Base-by-base conservation (phyloP, 331 rosid species). In the Prunus yedoensis region DNA sequence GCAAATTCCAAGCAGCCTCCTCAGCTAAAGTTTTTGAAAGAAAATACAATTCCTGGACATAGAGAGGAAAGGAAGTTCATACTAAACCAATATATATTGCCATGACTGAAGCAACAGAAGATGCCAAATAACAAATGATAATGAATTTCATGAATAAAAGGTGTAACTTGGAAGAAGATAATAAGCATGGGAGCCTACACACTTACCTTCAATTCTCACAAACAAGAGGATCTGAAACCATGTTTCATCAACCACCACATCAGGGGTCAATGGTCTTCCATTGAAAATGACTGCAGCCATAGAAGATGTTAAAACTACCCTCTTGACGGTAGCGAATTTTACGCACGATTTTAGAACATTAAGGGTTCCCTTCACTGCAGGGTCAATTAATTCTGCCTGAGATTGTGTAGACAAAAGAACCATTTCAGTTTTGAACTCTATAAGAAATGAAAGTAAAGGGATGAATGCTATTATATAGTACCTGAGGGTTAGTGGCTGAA, bases 291-390 rank as follows among this genome's bases (percentile, higher is more conserved):
- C 81, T 21, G 93, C 15, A 27, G 85, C 83, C 14, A 78, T 5
- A 60, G 91, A 89, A 30, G 94, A 89, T 0, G 90, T 87, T 25
- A 89, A 25, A 32, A 89, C 68, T 59, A 89, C 85, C 53, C 85
- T 73, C 63, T 82, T 85, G 61, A 89, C 49, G 5, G 86, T 74
- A 15, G 90, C 27, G 4, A 32, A 67, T 64, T 86, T 88, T 6
- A 75, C 83, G 17, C 89, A 84, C 20, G 92, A 90, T n/a, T 58
- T 81, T 0, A 90, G 68, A 60, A 87, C 84, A 71, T 84, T 87
- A 10, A 86, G 74, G 11, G 90, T 84, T 77, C 90, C 90, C 32
- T 87, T 84, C 75, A 87, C 41, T 0, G 94, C 91, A 4, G 90
- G 94, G 4, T 89, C 91, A 67, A 89, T 45, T 18, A 89, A 2